Conservation (phyloP, 148 eudicot species). For the Arctostaphylos glauca region DNA sequence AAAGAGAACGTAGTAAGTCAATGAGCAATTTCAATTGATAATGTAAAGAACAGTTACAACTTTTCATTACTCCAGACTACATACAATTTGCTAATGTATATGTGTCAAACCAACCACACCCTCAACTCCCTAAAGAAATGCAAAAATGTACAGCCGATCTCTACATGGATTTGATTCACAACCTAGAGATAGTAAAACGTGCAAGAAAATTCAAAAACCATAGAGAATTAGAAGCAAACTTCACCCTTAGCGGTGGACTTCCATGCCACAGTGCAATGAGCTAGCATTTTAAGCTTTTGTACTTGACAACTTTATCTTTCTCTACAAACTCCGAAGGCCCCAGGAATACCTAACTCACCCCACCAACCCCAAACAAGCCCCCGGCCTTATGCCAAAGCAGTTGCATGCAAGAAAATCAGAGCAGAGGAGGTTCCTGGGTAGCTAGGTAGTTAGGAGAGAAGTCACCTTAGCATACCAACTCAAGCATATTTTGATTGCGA, state of each 20-base stretch:
- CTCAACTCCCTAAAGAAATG: neutral
- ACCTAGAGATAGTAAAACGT: neutral
- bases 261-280: neutral
- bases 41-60: slow-evolving; percentile 8
- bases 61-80: slow-evolving; percentile 1
- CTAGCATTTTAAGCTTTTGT: neutral
- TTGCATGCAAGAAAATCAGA: too few relatives aligned
- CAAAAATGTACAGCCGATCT: slow-evolving; percentile 3
- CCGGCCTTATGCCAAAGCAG: too few relatives aligned
- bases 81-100: slow-evolving; percentile 18
- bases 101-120: slow-evolving; percentile 7
- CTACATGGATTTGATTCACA: neutral
- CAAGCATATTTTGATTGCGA: neutral
- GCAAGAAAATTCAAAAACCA: slow-evolving; percentile 2
- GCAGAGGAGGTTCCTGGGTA: too few relatives aligned
- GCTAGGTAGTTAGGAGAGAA: too few relatives aligned
- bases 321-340: too few relatives aligned
- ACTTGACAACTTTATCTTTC: neutral
- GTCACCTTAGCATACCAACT: slow-evolving; percentile 1
- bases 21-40: neutral
- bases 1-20: neutral
- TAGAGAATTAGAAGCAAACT: neutral
- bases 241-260: neutral
- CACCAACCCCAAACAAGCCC: too few relatives aligned
- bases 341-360: too few relatives aligned